Conservation (phyloP, 129 eudicot species). For the Pulicaria dysenterica region DNA sequence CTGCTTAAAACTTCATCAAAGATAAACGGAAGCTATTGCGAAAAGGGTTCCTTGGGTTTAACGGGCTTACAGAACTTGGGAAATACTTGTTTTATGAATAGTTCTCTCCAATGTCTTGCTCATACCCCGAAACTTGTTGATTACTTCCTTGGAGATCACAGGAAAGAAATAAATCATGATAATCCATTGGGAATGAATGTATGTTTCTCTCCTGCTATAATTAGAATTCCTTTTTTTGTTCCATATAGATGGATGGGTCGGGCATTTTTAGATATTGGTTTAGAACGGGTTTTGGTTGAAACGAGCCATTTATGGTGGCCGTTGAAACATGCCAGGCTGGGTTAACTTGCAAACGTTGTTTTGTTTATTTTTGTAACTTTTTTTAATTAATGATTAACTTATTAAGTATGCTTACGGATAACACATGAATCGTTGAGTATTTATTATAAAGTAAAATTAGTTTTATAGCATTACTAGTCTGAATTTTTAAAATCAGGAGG, state of each 20-base stretch:
- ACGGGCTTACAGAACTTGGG: slow-evolving; percentile 95
- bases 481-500: neutral
- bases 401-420: too few relatives aligned
- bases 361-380: too few relatives aligned
- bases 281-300: neutral
- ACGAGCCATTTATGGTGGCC: neutral
- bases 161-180: slow-evolving; percentile 76
- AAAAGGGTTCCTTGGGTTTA: slow-evolving; percentile 92
- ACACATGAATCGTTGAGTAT: too few relatives aligned
- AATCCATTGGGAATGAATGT: slow-evolving; percentile 99
- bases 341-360: too few relatives aligned
- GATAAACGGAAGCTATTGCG: slow-evolving; percentile 67
- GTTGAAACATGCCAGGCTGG: too few relatives aligned
- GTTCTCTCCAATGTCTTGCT: slow-evolving; percentile 96
- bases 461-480: too few relatives aligned
- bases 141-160: slow-evolving; percentile 98
- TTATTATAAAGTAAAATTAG: too few relatives aligned
- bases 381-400: too few relatives aligned
- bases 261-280: neutral
- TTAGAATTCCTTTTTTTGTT: neutral
- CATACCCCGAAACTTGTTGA: slow-evolving; percentile 98
- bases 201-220: slow-evolving; percentile 34
- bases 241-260: slow-evolving; percentile 3
- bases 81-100: slow-evolving; percentile 98
- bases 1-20: slow-evolving; percentile 41